Conservation (phyloP, 495 filamentous ascomycete species). For the Pseudevernia furfuracea region DNA sequence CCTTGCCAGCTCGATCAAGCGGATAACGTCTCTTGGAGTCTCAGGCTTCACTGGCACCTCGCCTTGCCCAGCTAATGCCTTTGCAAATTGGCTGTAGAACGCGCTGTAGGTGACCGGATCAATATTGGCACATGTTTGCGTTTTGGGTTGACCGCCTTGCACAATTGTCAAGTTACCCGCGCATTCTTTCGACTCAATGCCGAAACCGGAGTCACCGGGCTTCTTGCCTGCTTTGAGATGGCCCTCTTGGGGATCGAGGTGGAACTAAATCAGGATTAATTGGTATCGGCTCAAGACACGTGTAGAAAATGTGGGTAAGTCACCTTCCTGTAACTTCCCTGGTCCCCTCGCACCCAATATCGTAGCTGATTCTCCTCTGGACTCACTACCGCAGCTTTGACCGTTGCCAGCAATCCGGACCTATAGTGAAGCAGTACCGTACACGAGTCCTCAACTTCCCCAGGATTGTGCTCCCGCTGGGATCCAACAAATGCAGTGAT, state of each 20-base stretch:
- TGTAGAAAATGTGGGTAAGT: not conserved
- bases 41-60: conserved; percentile 63
- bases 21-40: conserved; percentile 64
- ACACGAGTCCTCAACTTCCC: conserved; percentile 58
- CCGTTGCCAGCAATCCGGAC: conserved; percentile 50
- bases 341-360: conserved; percentile 74
- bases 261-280: conserved; percentile 34
- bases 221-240: conserved; percentile 63
- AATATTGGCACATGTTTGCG: conserved; percentile 49
- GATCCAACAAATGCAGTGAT: conserved; percentile 63
- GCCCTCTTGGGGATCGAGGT: conserved; percentile 75
- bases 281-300: not conserved
- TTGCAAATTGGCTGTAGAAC: conserved; percentile 63
- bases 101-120: conserved; percentile 63
- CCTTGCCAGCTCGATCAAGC: conserved; percentile 63
- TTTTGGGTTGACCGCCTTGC: conserved; percentile 33
- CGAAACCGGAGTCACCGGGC: conserved; percentile 59
- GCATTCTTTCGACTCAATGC: conserved; percentile 49
- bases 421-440: conserved; percentile 63
- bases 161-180: conserved; percentile 40
- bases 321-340: conserved; percentile 73
- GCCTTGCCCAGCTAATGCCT: conserved; percentile 55
- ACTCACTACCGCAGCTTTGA: conserved; percentile 63
- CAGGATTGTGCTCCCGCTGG: conserved; percentile 51
- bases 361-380: conserved; percentile 63